Percentiles rank a stretch among this genome's conserved stretches.
These are phyloP conservation scores for Eucalyptus lansdowneana DNA, from an alignment of 345 rosid species.

Conservation along the genomic window DNA sequence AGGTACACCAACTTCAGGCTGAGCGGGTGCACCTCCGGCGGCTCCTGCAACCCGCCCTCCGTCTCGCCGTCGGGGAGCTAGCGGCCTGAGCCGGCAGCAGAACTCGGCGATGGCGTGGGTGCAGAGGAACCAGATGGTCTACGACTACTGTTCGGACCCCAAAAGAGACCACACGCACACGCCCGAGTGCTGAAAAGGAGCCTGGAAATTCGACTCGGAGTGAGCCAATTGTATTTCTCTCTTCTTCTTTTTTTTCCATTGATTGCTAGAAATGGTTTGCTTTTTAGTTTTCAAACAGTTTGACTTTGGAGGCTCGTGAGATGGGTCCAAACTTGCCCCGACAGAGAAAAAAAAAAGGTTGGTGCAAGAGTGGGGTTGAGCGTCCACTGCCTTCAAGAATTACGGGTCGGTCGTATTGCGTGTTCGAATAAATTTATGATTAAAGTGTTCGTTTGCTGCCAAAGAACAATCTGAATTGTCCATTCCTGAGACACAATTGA, in stretches of 20 bases:
- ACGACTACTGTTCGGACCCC: conserved; percentile 76
- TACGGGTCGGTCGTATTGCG: neutral
- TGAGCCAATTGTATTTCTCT: neutral
- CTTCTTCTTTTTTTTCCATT: neutral
- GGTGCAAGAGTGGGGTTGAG: conserved; percentile 16
- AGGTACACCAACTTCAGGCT: conserved; percentile 51
- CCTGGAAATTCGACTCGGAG: neutral
- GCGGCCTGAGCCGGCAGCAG: conserved; percentile 54
- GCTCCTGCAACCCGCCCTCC: conserved; percentile 36
- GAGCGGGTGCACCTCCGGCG: conserved; percentile 31
- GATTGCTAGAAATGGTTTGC: neutral
- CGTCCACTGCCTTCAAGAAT: conserved; percentile 25
- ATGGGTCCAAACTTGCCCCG: conserved; percentile 20
- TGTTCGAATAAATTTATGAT: neutral
- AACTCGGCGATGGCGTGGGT: conserved; percentile 56
- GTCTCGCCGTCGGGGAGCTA: conserved; percentile 22
- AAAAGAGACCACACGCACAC: conserved; percentile 58
- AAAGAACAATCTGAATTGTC: neutral
- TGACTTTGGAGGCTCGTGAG: conserved; percentile 16
- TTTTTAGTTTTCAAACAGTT: neutral
- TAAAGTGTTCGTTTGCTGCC: neutral
- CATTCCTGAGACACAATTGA: neutral
- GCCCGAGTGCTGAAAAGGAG: conserved; percentile 55
- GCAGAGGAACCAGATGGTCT: conserved; percentile 59
- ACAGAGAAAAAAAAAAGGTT: neutral